Percentiles rank a stretch among this genome's conserved stretches.
Evolutionary conservation across 2,329 filamentous ascomycete species (phyloP).

Genomic region (Fusarium papillatum): DNA sequence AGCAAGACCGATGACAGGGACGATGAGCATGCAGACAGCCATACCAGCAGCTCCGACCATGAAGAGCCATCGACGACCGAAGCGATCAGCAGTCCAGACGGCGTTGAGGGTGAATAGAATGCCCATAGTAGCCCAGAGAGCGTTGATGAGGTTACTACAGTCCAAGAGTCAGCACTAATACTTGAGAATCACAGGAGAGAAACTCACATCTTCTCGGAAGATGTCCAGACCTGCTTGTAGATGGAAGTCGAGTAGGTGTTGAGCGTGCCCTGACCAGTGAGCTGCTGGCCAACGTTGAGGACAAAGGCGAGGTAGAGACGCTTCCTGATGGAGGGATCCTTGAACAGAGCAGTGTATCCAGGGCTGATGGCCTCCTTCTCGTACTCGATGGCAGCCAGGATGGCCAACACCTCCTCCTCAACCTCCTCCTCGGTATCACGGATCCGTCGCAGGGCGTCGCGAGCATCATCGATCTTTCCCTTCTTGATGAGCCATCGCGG

Average conservation of each 20-base stretch:
- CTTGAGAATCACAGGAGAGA: background rate
- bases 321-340: conserved; percentile 77
- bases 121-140: conserved; percentile 79
- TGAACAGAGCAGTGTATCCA: conserved; percentile 76
- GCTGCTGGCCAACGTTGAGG: conserved; percentile 79
- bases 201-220: conserved; percentile 63
- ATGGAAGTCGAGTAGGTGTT: conserved; percentile 82
- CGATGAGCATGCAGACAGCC: conserved; percentile 77
- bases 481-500: conserved; percentile 78
- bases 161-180: background rate
- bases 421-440: conserved; percentile 76
- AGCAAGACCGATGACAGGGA: conserved; percentile 57
- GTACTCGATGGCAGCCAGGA: conserved; percentile 78
- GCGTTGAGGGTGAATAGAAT: conserved; percentile 82
- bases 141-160: conserved; percentile 74
- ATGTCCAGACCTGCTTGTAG: conserved; percentile 78
- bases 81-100: conserved; percentile 80
- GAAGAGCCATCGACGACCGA: conserved; percentile 78
- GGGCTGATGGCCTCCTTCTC: conserved; percentile 77
- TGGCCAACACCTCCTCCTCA: conserved; percentile 74
- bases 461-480: conserved; percentile 71
- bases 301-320: conserved; percentile 75
- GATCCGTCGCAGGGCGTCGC: conserved; percentile 68
- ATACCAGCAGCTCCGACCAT: conserved; percentile 78
- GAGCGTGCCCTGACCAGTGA: conserved; percentile 79